Evolutionary conservation across 208 protist genomes (phyloP).

Genomic region (Crithidia mellificae): DNA sequence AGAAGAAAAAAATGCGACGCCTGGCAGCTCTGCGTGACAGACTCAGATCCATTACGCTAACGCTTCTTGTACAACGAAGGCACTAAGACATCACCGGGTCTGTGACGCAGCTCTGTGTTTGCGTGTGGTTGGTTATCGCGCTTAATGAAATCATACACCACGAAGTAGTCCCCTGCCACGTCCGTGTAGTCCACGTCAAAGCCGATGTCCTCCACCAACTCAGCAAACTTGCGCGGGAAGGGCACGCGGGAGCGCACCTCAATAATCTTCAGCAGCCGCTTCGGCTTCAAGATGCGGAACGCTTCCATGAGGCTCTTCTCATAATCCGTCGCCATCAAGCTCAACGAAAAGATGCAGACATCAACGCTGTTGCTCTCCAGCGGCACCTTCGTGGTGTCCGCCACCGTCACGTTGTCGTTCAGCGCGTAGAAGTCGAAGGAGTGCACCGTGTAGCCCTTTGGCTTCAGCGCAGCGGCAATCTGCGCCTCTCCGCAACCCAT

Average conservation of each 20-base stretch:
- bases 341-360: constrained; percentile 93
- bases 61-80: constrained; percentile 95
- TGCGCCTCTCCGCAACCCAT: constrained; percentile 96
- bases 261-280: constrained; percentile 89
- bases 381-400: constrained; percentile 88
- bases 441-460: constrained; percentile 91
- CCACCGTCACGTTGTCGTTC: constrained; percentile 82
- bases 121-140: constrained; percentile 47
- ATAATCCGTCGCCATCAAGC: constrained; percentile 96
- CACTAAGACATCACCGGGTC: constrained; percentile 77
- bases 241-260: constrained; percentile 93
- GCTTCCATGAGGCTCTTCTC: constrained; percentile 91
- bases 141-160: constrained; percentile 92
- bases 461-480: constrained; percentile 70
- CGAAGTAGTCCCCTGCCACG: constrained; percentile 91
- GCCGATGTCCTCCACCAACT: constrained; percentile 83
- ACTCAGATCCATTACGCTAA: too few relatives aligned
- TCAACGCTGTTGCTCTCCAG: constrained; percentile 80
- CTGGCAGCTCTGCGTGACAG: too few relatives aligned
- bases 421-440: constrained; percentile 94
- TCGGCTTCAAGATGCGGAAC: constrained; percentile 89
- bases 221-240: constrained; percentile 70
- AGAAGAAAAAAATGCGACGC: too few relatives aligned
- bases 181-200: constrained; percentile 85
- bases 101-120: constrained; percentile 52